Evolutionary conservation across 192 early-diverging fungal species (phyloP).

Genomic region (Gonapodya sp.): DNA sequence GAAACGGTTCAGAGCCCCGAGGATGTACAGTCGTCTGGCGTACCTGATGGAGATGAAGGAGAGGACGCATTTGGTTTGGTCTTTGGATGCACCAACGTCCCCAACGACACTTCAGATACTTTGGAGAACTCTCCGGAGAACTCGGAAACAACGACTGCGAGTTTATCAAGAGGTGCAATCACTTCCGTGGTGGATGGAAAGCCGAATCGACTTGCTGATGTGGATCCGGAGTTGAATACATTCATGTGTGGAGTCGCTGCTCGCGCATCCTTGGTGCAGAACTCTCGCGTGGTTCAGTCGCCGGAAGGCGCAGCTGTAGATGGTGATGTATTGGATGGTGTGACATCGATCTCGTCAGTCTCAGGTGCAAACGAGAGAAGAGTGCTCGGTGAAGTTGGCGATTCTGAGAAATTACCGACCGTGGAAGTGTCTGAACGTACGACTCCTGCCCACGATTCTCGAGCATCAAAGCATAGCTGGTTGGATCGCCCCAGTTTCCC

Average conservation of each 20-base stretch:
- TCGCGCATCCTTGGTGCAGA: background rate
- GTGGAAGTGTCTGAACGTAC: background rate
- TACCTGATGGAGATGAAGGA: background rate
- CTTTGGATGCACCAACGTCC: too few relatives aligned
- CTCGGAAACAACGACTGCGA: background rate
- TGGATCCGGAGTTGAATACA: background rate
- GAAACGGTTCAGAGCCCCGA: background rate
- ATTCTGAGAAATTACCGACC: too few relatives aligned
- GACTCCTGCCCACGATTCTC: background rate
- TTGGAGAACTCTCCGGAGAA: background rate
- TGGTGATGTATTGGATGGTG: background rate
- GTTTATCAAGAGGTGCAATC: background rate
- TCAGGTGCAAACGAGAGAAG: background rate
- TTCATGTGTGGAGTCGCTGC: background rate
- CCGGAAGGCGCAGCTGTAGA: background rate
- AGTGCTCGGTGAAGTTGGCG: background rate
- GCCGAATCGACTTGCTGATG: background rate
- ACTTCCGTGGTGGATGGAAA: background rate
- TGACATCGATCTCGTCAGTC: background rate
- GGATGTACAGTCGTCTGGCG: background rate
- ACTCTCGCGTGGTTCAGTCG: too few relatives aligned
- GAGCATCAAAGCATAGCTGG: background rate
- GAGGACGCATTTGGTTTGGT: background rate
- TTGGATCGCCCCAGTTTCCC: background rate
- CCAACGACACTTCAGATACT: background rate